phyloP scores from a whole-genome alignment of 306 rosid genomes.

The Cicer arietinum region DNA sequence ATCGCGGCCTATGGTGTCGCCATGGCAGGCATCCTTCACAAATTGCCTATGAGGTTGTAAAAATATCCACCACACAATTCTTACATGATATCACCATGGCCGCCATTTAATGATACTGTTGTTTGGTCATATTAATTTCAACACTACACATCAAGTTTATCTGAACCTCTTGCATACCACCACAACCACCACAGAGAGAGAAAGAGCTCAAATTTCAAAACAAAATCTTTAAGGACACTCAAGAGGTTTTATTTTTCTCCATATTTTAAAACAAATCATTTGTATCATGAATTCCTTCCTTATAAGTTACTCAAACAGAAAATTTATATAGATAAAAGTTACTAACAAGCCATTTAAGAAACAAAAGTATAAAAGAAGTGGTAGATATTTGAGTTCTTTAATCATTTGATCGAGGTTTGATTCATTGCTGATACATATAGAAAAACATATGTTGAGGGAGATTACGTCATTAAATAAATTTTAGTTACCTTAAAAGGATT shows the following conservation, averaged over 20 bases:
- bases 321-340: conserved; percentile 24
- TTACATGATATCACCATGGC: too few species aligned
- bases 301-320: conserved; percentile 17
- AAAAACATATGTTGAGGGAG: not conserved
- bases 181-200: conserved; percentile 22
- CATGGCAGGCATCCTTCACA: too few species aligned
- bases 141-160: not conserved
- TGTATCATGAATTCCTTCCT: conserved; percentile 22
- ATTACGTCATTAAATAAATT: not conserved
- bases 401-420: not conserved
- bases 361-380: not conserved
- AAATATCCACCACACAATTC: too few species aligned
- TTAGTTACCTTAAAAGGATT: not conserved
- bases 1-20: too few species aligned
- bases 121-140: not conserved
- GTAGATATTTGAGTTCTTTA: not conserved
- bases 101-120: not conserved
- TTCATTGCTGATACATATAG: not conserved
- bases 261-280: conserved; percentile 10
- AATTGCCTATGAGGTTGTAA: too few species aligned
- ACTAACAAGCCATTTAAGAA: conserved; percentile 16
- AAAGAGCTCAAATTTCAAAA: conserved; percentile 27
- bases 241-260: conserved; percentile 21
- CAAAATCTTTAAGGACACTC: conserved; percentile 42
- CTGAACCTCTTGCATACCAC: too few species aligned